These are phyloP conservation scores for Colletotrichum plurivorum DNA, from an alignment of 2,329 filamentous ascomycete genomes.

Conservation along the genomic window DNA sequence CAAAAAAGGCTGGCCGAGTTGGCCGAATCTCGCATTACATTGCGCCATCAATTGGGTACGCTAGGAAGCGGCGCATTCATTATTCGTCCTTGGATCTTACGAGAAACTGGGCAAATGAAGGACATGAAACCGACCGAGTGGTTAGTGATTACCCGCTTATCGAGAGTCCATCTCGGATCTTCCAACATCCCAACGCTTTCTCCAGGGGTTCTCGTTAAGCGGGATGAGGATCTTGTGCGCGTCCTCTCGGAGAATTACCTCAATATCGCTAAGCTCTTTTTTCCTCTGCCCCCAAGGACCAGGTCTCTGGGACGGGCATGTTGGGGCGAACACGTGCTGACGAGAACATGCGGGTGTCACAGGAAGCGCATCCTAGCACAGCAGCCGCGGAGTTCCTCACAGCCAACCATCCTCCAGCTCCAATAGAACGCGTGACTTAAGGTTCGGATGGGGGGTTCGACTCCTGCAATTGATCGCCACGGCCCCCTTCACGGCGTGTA, in stretches of 20 bases:
- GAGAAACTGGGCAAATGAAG: no score
- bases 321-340: background rate
- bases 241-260: conserved; percentile 36
- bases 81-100: no score
- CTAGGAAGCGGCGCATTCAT: no score
- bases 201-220: background rate
- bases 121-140: no score
- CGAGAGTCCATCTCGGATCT: background rate
- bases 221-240: background rate
- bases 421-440: background rate
- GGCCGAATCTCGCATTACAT: background rate
- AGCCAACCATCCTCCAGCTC: background rate
- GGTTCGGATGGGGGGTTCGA: background rate
- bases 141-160: background rate
- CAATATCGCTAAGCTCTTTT: conserved; percentile 22
- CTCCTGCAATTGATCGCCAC: conserved; percentile 4
- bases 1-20: background rate
- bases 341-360: conserved; percentile 1
- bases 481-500: background rate
- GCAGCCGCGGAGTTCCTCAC: background rate
- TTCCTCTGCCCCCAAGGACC: background rate
- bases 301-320: background rate
- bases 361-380: background rate
- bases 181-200: background rate
- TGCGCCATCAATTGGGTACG: background rate